These are phyloP conservation scores for Beta vulgaris DNA, from an alignment of 148 eudicot genomes.

Conservation along the genomic window DNA sequence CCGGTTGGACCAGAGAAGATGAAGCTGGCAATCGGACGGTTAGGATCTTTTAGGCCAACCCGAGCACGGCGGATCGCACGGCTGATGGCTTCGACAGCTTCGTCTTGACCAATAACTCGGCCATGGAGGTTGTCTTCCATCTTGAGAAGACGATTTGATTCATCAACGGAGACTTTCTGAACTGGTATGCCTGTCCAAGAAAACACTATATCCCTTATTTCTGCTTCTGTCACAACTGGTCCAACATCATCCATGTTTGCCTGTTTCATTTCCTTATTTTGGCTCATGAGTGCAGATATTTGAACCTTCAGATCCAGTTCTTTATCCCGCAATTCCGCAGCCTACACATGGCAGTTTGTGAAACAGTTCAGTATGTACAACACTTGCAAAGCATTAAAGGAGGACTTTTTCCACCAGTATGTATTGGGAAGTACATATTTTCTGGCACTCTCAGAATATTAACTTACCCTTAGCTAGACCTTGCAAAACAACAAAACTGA, in stretches of 20 bases:
- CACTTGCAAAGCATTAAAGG: background rate
- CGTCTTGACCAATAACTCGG: slow-evolving; percentile 83
- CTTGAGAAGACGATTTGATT: slow-evolving; percentile 77
- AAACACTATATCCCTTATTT: slow-evolving; percentile 75
- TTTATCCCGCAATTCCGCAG: slow-evolving; percentile 63
- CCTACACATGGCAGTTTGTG: slow-evolving; percentile 34
- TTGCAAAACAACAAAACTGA: no score
- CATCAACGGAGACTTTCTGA: slow-evolving; percentile 69
- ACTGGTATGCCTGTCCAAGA: slow-evolving; percentile 92
- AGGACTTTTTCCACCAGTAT: background rate
- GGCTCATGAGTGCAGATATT: slow-evolving; percentile 52
- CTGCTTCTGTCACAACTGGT: slow-evolving; percentile 69
- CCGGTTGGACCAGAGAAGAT: slow-evolving; percentile 93
- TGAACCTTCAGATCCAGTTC: slow-evolving; percentile 72
- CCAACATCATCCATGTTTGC: slow-evolving; percentile 56
- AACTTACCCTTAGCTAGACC: no score
- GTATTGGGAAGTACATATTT: no score
- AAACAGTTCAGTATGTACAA: background rate
- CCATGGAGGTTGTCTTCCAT: slow-evolving; percentile 84
- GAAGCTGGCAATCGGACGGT: slow-evolving; percentile 87
- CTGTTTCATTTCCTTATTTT: slow-evolving; percentile 62
- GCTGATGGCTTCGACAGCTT: slow-evolving; percentile 85
- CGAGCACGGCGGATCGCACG: slow-evolving; percentile 85
- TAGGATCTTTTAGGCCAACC: slow-evolving; percentile 78
- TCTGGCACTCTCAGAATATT: no score